Evolutionary conservation across 345 rosid genomes (phyloP).

Genomic region (Zanthoxylum bungeanum): DNA sequence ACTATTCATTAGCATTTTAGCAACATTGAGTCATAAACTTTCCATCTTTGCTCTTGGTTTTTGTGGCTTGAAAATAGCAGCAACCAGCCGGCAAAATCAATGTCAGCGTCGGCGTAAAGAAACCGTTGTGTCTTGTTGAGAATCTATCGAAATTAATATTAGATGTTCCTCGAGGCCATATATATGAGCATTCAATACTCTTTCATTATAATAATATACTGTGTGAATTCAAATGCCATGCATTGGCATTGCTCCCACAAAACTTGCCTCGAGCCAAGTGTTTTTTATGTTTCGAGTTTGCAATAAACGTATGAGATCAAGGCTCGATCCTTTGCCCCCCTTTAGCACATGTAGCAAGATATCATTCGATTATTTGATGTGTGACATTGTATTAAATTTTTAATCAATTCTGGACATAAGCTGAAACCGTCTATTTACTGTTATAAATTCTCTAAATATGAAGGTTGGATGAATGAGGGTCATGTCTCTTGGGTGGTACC

Average conservation of each 20-base stretch:
- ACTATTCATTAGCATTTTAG: not conserved
- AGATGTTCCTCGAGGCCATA: not conserved
- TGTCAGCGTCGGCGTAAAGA: slow-evolving; percentile 27
- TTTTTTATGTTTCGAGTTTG: not conserved
- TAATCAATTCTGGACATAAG: too few relatives aligned
- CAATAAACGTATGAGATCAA: not conserved
- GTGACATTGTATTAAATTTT: too few relatives aligned
- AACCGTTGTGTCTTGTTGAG: slow-evolving; percentile 3
- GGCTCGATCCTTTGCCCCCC: not conserved
- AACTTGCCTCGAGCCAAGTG: not conserved
- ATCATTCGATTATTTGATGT: too few relatives aligned
- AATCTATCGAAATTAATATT: not conserved
- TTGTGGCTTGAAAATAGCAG: slow-evolving; percentile 10
- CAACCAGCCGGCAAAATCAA: not conserved
- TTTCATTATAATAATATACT: too few relatives aligned
- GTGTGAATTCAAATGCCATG: too few relatives aligned
- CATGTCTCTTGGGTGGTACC: too few relatives aligned
- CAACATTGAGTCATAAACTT: too few relatives aligned
- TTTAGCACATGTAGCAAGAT: too few relatives aligned
- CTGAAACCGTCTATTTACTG: too few relatives aligned
- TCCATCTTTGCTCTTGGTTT: not conserved
- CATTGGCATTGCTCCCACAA: too few relatives aligned
- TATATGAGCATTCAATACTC: not conserved
- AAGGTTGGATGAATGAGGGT: too few relatives aligned
- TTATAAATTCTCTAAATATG: too few relatives aligned